Evolutionary conservation across 768 basidiomycete species (phyloP).

Genomic region (Boletus pseudopeckii): DNA sequence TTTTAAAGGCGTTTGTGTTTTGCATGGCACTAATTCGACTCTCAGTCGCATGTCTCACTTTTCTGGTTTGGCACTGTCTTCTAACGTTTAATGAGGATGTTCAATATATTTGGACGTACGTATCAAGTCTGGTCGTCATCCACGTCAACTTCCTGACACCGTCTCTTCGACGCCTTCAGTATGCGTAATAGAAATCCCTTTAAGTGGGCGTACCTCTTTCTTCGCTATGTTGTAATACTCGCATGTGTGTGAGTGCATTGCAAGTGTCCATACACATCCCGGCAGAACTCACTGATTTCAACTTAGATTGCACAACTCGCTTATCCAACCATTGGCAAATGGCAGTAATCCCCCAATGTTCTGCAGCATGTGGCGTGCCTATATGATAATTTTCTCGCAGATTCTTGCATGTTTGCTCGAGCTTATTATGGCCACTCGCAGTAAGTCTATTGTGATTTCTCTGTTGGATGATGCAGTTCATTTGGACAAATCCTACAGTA

Average conservation of each 20-base stretch:
- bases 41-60: conserved; percentile 10
- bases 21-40: neutral
- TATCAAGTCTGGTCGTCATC: neutral
- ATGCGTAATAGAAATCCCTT: conserved; percentile 19
- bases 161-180: conserved; percentile 2
- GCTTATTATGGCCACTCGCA: conserved; percentile 13
- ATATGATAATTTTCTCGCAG: conserved; percentile 2
- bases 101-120: conserved; percentile 24
- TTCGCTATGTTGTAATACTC: conserved; percentile 22
- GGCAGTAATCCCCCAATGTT: conserved; percentile 8
- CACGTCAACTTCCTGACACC: neutral
- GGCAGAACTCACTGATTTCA: neutral
- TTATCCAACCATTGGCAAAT: conserved; percentile 4
- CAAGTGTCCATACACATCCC: neutral
- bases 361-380: conserved; percentile 12
- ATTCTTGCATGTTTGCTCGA: conserved; percentile 11
- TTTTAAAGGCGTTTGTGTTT: neutral
- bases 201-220: conserved; percentile 31
- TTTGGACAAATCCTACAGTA: neutral
- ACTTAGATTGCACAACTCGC: conserved; percentile 13
- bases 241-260: conserved; percentile 18
- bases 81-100: conserved; percentile 19
- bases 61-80: conserved; percentile 12
- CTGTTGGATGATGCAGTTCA: neutral
- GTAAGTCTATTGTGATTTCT: conserved; percentile 3